Conservation (phyloP, 2,329 filamentous ascomycete species). For the Amylocarpus encephaloides region DNA sequence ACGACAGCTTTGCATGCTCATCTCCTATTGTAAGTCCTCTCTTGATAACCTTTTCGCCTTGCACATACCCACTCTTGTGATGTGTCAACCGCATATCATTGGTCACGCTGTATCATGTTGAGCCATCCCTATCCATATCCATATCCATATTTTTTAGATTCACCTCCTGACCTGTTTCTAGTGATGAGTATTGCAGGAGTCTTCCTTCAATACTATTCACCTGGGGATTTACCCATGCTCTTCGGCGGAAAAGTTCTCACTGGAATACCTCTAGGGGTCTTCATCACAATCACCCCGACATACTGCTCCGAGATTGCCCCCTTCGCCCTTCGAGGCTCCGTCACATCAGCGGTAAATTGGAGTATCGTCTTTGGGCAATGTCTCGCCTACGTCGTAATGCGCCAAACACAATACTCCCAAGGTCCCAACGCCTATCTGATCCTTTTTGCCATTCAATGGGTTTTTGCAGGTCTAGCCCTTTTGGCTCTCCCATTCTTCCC, state of each 20-base stretch:
- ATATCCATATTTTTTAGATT: not conserved
- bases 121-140: not conserved
- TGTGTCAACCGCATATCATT: not conserved
- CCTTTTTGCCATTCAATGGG: slow-evolving; percentile 43
- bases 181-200: slow-evolving; percentile 18
- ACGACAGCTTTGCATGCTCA: slow-evolving; percentile 17
- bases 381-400: slow-evolving; percentile 20
- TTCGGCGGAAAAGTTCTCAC: slow-evolving; percentile 42
- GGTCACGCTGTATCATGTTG: too few relatives aligned
- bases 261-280: slow-evolving; percentile 44
- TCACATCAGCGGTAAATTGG: slow-evolving; percentile 21
- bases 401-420: slow-evolving; percentile 33
- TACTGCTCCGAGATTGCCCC: slow-evolving; percentile 23
- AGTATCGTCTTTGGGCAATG: slow-evolving; percentile 22
- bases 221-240: slow-evolving; percentile 20
- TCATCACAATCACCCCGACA: slow-evolving; percentile 35
- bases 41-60: not conserved
- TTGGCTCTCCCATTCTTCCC: slow-evolving; percentile 39
- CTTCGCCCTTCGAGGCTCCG: slow-evolving; percentile 17
- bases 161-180: not conserved
- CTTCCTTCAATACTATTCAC: slow-evolving; percentile 18
- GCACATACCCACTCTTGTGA: not conserved
- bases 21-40: slow-evolving; percentile 13
- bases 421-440: slow-evolving; percentile 36
- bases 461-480: slow-evolving; percentile 41